phyloP scores from a whole-genome alignment of 176 grass and related monocot genomes.

The sorghum (Sorghum bicolor) region DNA sequence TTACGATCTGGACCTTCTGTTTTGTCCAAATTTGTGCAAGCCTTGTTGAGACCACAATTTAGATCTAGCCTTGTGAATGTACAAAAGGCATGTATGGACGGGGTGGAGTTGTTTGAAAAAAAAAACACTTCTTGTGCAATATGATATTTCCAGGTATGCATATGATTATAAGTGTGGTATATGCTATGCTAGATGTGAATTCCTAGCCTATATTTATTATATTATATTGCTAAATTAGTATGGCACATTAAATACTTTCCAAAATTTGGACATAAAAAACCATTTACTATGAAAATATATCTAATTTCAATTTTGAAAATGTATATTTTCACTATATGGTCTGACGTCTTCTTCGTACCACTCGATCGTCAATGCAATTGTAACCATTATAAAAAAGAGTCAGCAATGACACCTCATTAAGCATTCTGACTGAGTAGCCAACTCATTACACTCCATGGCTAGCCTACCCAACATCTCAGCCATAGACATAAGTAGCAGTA shows the following conservation, averaged over 20 bases:
- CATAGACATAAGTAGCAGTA: too few species aligned
- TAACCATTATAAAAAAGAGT: too few species aligned
- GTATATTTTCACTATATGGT: too few species aligned
- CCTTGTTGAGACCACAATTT: not conserved
- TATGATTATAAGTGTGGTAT: not conserved
- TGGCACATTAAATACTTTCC: not conserved
- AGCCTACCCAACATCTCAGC: too few species aligned
- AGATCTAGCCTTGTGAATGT: not conserved
- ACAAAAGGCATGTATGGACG: not conserved
- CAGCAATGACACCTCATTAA: too few species aligned
- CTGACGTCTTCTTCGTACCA: not conserved
- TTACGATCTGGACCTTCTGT: not conserved
- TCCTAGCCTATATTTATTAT: not conserved
- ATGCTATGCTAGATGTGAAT: not conserved
- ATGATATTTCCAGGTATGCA: not conserved
- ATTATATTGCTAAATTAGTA: not conserved
- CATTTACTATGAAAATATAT: not conserved
- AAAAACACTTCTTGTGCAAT: not conserved
- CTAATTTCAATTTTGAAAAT: not conserved
- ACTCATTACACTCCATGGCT: too few species aligned
- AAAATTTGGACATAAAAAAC: not conserved
- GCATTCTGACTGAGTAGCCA: too few species aligned
- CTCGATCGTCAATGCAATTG: not conserved
- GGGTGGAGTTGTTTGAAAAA: not conserved
- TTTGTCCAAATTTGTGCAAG: not conserved